Evolutionary conservation across 805 yeast species (phyloP).

Genomic region (Ogataea pini): DNA sequence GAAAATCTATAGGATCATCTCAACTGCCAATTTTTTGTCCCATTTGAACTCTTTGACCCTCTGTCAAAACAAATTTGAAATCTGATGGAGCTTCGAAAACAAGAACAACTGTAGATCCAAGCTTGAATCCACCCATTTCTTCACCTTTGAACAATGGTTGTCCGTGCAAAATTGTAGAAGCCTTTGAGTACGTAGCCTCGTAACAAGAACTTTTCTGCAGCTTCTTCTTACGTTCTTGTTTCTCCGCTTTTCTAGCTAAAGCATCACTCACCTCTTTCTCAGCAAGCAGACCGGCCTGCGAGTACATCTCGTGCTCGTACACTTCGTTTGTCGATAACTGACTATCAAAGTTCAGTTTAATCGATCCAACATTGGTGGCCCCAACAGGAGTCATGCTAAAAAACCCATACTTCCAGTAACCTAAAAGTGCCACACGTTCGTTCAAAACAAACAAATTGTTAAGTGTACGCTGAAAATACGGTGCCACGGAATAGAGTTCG

Average conservation of each 20-base stretch:
- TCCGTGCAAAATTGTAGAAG: constrained; percentile 77
- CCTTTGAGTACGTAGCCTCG: constrained; percentile 88
- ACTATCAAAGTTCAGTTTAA: constrained; percentile 86
- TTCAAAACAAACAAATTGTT: constrained; percentile 86
- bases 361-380: constrained; percentile 97
- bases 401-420: constrained; percentile 96
- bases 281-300: constrained; percentile 8
- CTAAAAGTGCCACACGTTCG: constrained; percentile 92
- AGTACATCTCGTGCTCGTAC: constrained; percentile 49
- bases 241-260: constrained; percentile 4
- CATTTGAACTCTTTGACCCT: constrained; percentile 79
- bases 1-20: too few species aligned
- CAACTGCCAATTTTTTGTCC: constrained; percentile 74
- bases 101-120: constrained; percentile 95
- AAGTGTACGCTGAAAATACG: constrained; percentile 87
- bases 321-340: constrained; percentile 81
- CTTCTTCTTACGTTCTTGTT: constrained; percentile 33
- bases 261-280: constrained; percentile 8
- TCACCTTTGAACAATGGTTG: constrained; percentile 87
- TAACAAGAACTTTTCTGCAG: constrained; percentile 78
- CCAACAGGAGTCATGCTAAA: constrained; percentile 99
- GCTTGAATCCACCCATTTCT: constrained; percentile 95
- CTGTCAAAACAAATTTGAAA: constrained; percentile 67
- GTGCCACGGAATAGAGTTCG: constrained; percentile 93
- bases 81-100: constrained; percentile 92